A percentile compares a stretch with the other conserved stretches of the same genome.
These are phyloP conservation scores for Effrenium voratum DNA, from an alignment of 73 alveolate genomes.

Conservation along the genomic window DNA sequence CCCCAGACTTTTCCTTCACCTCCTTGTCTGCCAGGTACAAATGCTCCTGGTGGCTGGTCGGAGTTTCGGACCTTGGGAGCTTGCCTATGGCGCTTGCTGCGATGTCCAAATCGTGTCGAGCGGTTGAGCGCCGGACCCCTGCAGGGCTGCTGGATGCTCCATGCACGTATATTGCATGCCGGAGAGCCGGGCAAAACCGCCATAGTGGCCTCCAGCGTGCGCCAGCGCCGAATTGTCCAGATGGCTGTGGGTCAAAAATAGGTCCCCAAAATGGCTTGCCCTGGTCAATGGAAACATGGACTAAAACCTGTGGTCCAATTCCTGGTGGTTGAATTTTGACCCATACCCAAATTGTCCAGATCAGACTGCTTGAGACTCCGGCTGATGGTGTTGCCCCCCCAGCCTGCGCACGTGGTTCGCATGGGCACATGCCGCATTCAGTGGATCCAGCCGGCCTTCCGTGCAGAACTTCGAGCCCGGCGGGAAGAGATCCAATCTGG, in stretches of 20 bases:
- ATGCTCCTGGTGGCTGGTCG: slow-evolving; percentile 36
- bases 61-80: slow-evolving; percentile 16
- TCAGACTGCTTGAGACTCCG: not conserved
- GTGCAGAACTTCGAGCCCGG: slow-evolving; percentile 85
- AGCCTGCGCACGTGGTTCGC: not conserved
- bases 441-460: not conserved
- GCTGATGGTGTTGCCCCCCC: slow-evolving; percentile 58
- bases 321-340: too few relatives aligned
- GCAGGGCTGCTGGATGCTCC: slow-evolving; percentile 75
- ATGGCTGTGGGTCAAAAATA: not conserved
- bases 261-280: not conserved
- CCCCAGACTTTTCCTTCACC: slow-evolving; percentile 40
- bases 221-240: not conserved
- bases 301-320: too few relatives aligned
- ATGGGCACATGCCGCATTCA: not conserved
- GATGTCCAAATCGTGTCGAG: not conserved
- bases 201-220: slow-evolving; percentile 5
- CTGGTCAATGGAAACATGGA: not conserved
- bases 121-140: not conserved
- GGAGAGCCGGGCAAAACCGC: slow-evolving; percentile 43
- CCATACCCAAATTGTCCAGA: too few relatives aligned
- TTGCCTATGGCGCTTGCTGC: not conserved
- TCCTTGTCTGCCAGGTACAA: slow-evolving; percentile 62
- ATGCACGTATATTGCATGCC: slow-evolving; percentile 61
- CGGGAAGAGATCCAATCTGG: slow-evolving; percentile 84